These are phyloP conservation scores for Lactifluus pinguis DNA, from an alignment of 768 basidiomycete genomes.

Conservation along the genomic window DNA sequence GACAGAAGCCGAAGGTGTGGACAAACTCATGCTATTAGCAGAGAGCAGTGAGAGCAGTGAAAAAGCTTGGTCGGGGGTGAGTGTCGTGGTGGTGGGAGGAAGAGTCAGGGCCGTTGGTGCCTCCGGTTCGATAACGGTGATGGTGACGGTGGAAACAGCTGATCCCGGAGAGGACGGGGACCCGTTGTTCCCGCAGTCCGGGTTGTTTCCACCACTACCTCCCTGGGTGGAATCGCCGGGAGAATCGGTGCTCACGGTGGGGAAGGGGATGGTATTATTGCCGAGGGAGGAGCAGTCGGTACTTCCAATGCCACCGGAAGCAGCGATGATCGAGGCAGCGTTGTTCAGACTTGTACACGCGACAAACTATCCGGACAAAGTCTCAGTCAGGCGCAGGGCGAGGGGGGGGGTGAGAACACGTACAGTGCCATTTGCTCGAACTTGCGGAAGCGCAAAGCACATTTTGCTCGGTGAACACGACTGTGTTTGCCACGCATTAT, in stretches of 20 bases:
- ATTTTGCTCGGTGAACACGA: conserved; percentile 30
- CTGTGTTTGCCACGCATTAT: conserved; percentile 33
- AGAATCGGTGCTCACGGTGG: conserved; percentile 10
- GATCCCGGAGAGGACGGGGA: conserved; percentile 23
- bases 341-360: conserved; percentile 44
- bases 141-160: conserved; percentile 23
- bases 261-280: conserved; percentile 19
- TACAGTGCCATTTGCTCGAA: conserved; percentile 40
- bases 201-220: neutral
- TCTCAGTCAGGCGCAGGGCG: neutral
- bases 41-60: neutral
- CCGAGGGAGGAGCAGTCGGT: conserved; percentile 21
- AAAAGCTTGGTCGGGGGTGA: conserved; percentile 36
- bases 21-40: conserved; percentile 21
- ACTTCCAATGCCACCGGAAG: conserved; percentile 36
- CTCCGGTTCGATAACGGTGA: conserved; percentile 18
- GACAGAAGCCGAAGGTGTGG: conserved; percentile 31
- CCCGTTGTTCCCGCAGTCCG: neutral
- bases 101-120: conserved; percentile 20
- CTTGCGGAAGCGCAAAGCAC: conserved; percentile 47
- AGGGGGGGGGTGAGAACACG: neutral
- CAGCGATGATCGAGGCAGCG: conserved; percentile 37
- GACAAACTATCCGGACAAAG: conserved; percentile 29
- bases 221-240: neutral
- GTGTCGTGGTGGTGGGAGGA: conserved; percentile 32